A percentile compares a stretch with the other conserved stretches of the same genome.
Evolutionary conservation across 768 basidiomycete species (phyloP).

Genomic region (Pilatotrama ljubarskyi): DNA sequence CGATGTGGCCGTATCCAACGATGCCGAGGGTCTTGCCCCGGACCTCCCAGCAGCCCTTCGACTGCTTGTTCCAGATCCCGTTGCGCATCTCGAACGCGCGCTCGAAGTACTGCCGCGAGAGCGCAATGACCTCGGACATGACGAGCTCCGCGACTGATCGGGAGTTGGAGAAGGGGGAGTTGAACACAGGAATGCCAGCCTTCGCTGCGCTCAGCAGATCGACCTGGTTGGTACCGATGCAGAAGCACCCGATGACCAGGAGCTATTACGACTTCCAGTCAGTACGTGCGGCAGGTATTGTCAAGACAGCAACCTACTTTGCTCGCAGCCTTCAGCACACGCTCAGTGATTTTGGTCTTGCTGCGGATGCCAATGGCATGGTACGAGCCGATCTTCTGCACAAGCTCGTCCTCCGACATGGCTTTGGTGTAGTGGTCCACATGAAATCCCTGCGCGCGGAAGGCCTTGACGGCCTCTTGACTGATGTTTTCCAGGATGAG

Average conservation of each 20-base stretch:
- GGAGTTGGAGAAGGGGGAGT: slow-evolving; percentile 98
- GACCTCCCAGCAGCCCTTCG: slow-evolving; percentile 97
- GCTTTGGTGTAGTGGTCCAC: slow-evolving; percentile 89
- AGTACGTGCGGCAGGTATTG: not conserved
- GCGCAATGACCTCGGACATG: slow-evolving; percentile 87
- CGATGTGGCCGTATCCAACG: slow-evolving; percentile 98
- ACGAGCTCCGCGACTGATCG: slow-evolving; percentile 99
- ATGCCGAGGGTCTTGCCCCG: slow-evolving; percentile 98
- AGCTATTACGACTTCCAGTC: slow-evolving; percentile 53
- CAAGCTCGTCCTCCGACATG: slow-evolving; percentile 90
- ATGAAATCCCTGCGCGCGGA: slow-evolving; percentile 82
- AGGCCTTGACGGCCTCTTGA: slow-evolving; percentile 78
- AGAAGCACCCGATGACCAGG: slow-evolving; percentile 96
- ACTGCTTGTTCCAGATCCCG: slow-evolving; percentile 98
- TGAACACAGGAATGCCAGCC: slow-evolving; percentile 96
- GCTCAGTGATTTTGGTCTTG: slow-evolving; percentile 95
- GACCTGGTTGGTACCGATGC: slow-evolving; percentile 98
- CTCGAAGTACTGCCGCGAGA: slow-evolving; percentile 93
- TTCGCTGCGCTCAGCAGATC: slow-evolving; percentile 81
- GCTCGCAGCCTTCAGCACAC: slow-evolving; percentile 81
- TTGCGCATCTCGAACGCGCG: slow-evolving; percentile 83
- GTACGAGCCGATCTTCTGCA: slow-evolving; percentile 78
- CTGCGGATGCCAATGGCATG: slow-evolving; percentile 96
- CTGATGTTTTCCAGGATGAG: slow-evolving; percentile 96
- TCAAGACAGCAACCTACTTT: slow-evolving; percentile 53